These are phyloP conservation scores for Lentinula boryana DNA, from an alignment of 768 basidiomycete species.

Conservation along the genomic window DNA sequence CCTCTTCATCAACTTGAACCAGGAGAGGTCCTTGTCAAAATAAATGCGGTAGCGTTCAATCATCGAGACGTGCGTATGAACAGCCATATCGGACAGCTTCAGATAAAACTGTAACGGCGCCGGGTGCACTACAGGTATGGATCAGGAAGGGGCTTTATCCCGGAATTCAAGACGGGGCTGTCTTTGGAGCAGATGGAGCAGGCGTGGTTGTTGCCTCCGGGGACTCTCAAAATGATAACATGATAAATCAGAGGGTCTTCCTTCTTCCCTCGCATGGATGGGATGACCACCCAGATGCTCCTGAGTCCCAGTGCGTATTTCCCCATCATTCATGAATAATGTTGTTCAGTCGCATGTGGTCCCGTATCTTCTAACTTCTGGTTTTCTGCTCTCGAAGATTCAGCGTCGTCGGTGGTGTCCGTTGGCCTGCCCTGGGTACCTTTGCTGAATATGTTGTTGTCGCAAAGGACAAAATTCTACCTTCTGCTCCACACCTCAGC, in stretches of 20 bases:
- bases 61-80: conserved; percentile 53
- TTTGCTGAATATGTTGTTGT: conserved; percentile 75
- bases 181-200: conserved; percentile 70
- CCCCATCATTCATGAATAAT: not conserved
- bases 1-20: conserved; percentile 43
- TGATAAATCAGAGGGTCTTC: conserved; percentile 65
- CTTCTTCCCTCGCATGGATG: conserved; percentile 76
- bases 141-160: conserved; percentile 67
- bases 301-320: conserved; percentile 49
- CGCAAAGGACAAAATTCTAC: conserved; percentile 61
- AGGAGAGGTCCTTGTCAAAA: conserved; percentile 61
- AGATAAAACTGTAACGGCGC: not conserved
- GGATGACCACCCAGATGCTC: conserved; percentile 56
- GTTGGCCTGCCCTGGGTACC: conserved; percentile 54
- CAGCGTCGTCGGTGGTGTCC: conserved; percentile 59
- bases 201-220: conserved; percentile 60
- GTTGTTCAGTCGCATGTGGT: no score
- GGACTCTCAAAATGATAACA: conserved; percentile 50
- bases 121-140: conserved; percentile 50
- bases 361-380: not conserved
- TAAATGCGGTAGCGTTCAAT: conserved; percentile 70
- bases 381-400: conserved; percentile 33
- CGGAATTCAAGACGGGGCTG: conserved; percentile 48
- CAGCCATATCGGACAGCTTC: conserved; percentile 1
- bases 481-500: conserved; percentile 59